These are phyloP conservation scores for Saccharomycopsis hybrid DNA, from an alignment of 1,139 yeast genomes.

Conservation along the genomic window DNA sequence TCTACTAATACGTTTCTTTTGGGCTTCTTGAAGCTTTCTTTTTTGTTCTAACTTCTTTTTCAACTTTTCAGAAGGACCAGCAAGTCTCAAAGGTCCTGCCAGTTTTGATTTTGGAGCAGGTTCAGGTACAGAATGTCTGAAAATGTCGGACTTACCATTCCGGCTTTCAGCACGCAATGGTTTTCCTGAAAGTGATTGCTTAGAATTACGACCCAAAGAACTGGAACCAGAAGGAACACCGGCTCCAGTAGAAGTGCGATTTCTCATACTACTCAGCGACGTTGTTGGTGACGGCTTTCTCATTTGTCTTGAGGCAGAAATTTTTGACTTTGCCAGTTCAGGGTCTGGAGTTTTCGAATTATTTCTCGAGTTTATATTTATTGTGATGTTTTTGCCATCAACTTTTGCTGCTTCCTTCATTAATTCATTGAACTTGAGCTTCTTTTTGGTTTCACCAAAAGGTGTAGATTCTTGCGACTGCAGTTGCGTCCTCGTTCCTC, in stretches of 20 bases:
- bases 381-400: conserved; percentile 11
- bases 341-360: background rate
- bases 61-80: conserved; percentile 32
- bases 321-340: background rate
- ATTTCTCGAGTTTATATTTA: conserved; percentile 5
- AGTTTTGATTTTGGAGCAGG: background rate
- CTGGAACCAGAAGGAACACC: background rate
- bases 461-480: background rate
- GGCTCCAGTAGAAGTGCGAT: too few species aligned
- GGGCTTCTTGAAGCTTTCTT: conserved; percentile 18
- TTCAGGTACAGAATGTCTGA: background rate
- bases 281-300: too few species aligned
- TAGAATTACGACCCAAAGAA: background rate
- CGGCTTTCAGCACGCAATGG: too few species aligned
- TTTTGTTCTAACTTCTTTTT: conserved; percentile 27
- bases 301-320: background rate
- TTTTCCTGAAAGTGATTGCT: too few species aligned
- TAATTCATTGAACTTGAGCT: conserved; percentile 56
- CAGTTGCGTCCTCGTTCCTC: background rate
- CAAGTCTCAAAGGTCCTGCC: conserved; percentile 24
- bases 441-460: conserved; percentile 28
- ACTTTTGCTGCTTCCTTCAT: conserved; percentile 64
- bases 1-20: conserved; percentile 22
- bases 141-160: background rate
- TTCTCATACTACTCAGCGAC: too few species aligned